Conservation (phyloP, 2,329 filamentous ascomycete species). For the Exophiala alcalophila region DNA sequence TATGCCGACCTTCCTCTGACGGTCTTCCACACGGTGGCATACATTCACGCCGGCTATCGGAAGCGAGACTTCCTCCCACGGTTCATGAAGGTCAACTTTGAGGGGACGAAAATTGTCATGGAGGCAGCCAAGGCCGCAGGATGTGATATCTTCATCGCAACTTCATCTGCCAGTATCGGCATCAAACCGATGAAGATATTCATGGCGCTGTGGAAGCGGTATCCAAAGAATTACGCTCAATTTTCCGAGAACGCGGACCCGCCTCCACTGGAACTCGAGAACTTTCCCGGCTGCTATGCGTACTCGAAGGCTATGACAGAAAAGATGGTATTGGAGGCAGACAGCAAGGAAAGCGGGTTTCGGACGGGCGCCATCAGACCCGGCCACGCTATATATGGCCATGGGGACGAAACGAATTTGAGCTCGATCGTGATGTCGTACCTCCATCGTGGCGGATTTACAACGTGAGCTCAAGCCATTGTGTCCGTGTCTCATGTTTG, state of each 20-base stretch:
- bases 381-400: slow-evolving; percentile 54
- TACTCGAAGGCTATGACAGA: slow-evolving; percentile 54
- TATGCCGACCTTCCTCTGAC: slow-evolving; percentile 50
- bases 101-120: slow-evolving; percentile 51
- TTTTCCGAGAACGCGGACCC: slow-evolving; percentile 45
- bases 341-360: slow-evolving; percentile 41
- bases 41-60: slow-evolving; percentile 53
- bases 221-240: slow-evolving; percentile 46
- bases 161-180: slow-evolving; percentile 51
- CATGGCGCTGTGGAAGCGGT: slow-evolving; percentile 43
- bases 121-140: slow-evolving; percentile 46
- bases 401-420: slow-evolving; percentile 42
- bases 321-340: slow-evolving; percentile 48
- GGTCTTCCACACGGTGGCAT: slow-evolving; percentile 57
- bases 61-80: slow-evolving; percentile 46
- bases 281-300: slow-evolving; percentile 51
- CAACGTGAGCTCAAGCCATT: slow-evolving; percentile 18
- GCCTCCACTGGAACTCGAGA: slow-evolving; percentile 31
- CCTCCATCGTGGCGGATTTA: slow-evolving; percentile 39
- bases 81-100: slow-evolving; percentile 50
- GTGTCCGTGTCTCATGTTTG: not conserved
- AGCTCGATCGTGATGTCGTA: slow-evolving; percentile 40
- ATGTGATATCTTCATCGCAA: slow-evolving; percentile 53
- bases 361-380: slow-evolving; percentile 56
- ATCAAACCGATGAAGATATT: slow-evolving; percentile 45